Evolutionary conservation across 2,329 filamentous ascomycete species (phyloP), one percentile per base, ranked within the genome.

Genomic region (Aspergillus awamori): DNA sequence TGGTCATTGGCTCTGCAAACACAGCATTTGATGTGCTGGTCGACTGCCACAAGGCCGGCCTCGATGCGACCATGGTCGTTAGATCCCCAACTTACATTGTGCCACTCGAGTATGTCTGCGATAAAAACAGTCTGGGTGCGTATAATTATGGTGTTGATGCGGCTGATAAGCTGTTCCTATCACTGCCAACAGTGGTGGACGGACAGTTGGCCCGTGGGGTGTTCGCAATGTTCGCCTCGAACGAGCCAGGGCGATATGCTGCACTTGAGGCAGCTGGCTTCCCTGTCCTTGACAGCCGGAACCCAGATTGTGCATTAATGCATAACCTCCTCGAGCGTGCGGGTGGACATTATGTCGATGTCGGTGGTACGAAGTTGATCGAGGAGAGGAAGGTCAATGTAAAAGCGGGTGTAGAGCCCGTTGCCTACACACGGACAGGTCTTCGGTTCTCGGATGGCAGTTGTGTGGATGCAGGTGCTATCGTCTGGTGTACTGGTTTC

Each of bases 1-100:
- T 82, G 4, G 74, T 83, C 0, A 70, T 83, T 10, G 81, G 81
- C 41, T 78, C 77, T 24, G 81, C 78, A 54, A 83, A 83, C 63
- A 81, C 80, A 0, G 72, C 68, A 0, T 81, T 83, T 65, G 81
- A 83, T 59, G 76, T 83, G 8, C 77, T 80, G 2, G 75, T 80
- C 63, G 79, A 82, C 66, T 81, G 80, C 70, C 74, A 76, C 54
- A 69, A 76, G 36, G 76, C 77, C 3, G 76, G 76, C 2, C 67
- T 78, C 15, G 67, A 76, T 26, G 71, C 78, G 17, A 82, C 80
- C 28, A 80, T 83, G 65, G 70, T 81, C 0, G 80, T 81, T 59
- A 76, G 80, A 38, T 75, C 71, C 26, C 75, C 73, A 4, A 83
- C 81, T 8, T 69, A 71, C 43, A 65, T 72, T 10, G n/a, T 71